Evolutionary conservation across 2,329 filamentous ascomycete genomes (phyloP).

Genomic region (Fusarium cyanostomum): DNA sequence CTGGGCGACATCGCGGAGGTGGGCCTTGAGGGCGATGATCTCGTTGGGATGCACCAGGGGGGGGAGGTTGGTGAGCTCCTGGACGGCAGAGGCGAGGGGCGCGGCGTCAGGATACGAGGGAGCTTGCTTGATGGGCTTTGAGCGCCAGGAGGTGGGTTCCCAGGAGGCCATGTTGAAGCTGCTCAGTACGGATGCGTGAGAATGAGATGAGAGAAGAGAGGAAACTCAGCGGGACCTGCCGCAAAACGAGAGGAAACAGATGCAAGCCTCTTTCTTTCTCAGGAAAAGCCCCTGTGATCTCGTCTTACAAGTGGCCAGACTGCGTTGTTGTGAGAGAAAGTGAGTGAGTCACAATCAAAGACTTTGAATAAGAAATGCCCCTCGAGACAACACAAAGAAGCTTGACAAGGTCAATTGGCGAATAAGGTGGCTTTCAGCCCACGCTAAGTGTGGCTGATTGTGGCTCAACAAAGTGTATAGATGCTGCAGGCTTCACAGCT

Average conservation of each 20-base stretch:
- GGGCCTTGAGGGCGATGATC: slow-evolving; percentile 81
- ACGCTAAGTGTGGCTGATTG: slow-evolving; percentile 5
- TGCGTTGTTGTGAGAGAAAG: neutral
- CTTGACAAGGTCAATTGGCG: slow-evolving; percentile 13
- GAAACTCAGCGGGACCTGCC: slow-evolving; percentile 6
- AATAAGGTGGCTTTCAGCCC: slow-evolving; percentile 30
- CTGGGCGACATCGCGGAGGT: slow-evolving; percentile 84
- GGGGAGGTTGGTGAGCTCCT: slow-evolving; percentile 74
- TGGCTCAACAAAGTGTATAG: slow-evolving; percentile 10
- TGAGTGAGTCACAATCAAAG: slow-evolving; percentile 27
- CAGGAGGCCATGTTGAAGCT: slow-evolving; percentile 50
- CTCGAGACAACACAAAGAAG: slow-evolving; percentile 9
- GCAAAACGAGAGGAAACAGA: neutral
- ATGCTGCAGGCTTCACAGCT: too few relatives aligned
- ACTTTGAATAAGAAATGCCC: slow-evolving; percentile 18
- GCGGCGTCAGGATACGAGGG: slow-evolving; percentile 73
- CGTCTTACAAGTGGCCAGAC: slow-evolving; percentile 3
- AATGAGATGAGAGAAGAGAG: neutral
- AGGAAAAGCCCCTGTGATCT: neutral
- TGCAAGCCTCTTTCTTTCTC: neutral
- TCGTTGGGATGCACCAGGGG: slow-evolving; percentile 83
- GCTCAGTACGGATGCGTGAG: neutral
- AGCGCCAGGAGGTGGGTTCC: slow-evolving; percentile 75
- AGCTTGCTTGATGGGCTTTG: slow-evolving; percentile 81
- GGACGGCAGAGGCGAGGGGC: slow-evolving; percentile 67